Percentiles rank a stretch among this genome's conserved stretches.
Evolutionary conservation across 2,329 filamentous ascomycete species (phyloP).

Genomic region (Ophiosphaerella herpotricha): DNA sequence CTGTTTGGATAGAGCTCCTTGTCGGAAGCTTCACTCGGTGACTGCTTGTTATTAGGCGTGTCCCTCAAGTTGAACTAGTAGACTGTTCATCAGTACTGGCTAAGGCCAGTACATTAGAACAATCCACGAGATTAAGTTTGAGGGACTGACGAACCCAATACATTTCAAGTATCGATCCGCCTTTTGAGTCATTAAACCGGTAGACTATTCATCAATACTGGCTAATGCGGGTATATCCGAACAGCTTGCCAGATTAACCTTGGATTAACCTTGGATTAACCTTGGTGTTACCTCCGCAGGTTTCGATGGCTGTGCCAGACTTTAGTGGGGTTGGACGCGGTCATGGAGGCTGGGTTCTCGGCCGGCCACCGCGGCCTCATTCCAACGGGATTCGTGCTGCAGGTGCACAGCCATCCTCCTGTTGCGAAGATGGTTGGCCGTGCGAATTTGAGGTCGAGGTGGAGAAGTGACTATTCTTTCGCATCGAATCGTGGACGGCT

Average conservation of each 20-base stretch:
- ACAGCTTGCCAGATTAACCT: too few species aligned
- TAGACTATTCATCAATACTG: too few species aligned
- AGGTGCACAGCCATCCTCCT: conserved; percentile 58
- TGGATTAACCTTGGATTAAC: too few species aligned
- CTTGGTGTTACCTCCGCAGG: too few species aligned
- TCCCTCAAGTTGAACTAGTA: conserved; percentile 53
- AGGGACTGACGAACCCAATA: too few species aligned
- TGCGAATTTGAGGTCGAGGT: too few species aligned
- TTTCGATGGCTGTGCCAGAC: not conserved
- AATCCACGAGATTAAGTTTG: too few species aligned
- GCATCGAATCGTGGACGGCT: conserved; percentile 76
- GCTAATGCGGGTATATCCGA: too few species aligned
- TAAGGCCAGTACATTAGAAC: too few species aligned
- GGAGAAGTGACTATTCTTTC: conserved; percentile 69
- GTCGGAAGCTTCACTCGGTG: conserved; percentile 87
- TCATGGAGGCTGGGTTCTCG: not conserved
- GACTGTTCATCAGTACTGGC: too few species aligned
- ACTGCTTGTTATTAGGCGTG: conserved; percentile 88
- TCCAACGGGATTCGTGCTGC: not conserved
- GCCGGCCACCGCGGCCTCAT: not conserved
- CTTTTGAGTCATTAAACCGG: too few species aligned
- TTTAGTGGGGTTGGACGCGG: not conserved
- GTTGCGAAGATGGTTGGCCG: conserved; percentile 45
- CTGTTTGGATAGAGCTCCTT: conserved; percentile 79
- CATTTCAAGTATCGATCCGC: too few species aligned